Conservation (phyloP, 2,329 filamentous ascomycete species). For the Macrophomina pseudophaseolina region DNA sequence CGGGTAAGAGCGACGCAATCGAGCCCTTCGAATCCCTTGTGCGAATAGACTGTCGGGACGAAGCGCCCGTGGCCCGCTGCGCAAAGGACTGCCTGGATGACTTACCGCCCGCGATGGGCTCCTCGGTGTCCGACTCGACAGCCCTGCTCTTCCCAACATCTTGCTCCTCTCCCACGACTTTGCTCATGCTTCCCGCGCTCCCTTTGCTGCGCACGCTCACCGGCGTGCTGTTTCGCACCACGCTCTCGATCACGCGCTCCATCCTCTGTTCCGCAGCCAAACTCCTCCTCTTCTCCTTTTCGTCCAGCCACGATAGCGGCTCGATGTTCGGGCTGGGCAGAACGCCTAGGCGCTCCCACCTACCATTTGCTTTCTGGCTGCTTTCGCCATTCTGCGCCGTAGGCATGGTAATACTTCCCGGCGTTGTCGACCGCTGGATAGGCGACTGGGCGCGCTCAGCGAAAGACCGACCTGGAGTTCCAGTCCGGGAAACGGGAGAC, state of each 20-base stretch:
- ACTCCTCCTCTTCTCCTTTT: constrained; percentile 20
- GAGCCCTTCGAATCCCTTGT: constrained; percentile 11
- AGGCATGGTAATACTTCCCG: constrained; percentile 8
- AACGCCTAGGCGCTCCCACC: constrained; percentile 19
- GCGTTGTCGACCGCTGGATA: constrained; percentile 7
- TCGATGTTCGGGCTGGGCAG: constrained; percentile 24
- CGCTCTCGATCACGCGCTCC: constrained; percentile 24
- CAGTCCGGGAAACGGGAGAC: constrained; percentile 7
- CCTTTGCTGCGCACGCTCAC: constrained; percentile 16
- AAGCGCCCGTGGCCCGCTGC: constrained; percentile 3
- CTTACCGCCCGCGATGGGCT: neutral
- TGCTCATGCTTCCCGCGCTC: constrained; percentile 16
- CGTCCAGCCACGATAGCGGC: constrained; percentile 19
- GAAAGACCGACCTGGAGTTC: constrained; percentile 9
- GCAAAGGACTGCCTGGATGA: constrained; percentile 14
- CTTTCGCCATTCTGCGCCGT: neutral
- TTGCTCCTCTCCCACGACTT: neutral
- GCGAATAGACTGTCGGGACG: constrained; percentile 15
- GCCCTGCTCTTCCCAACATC: neutral
- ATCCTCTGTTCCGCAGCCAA: constrained; percentile 9
- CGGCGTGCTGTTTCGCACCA: constrained; percentile 22
- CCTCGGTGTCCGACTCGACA: neutral
- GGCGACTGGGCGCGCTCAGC: constrained; percentile 12
- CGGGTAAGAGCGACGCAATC: constrained; percentile 16
- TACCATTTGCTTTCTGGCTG: constrained; percentile 3